Percentiles rank a stretch among this genome's conserved stretches.
Evolutionary conservation across 1,284 basidiomycete genomes (phyloP).

Genomic region (Coniophora puteana): DNA sequence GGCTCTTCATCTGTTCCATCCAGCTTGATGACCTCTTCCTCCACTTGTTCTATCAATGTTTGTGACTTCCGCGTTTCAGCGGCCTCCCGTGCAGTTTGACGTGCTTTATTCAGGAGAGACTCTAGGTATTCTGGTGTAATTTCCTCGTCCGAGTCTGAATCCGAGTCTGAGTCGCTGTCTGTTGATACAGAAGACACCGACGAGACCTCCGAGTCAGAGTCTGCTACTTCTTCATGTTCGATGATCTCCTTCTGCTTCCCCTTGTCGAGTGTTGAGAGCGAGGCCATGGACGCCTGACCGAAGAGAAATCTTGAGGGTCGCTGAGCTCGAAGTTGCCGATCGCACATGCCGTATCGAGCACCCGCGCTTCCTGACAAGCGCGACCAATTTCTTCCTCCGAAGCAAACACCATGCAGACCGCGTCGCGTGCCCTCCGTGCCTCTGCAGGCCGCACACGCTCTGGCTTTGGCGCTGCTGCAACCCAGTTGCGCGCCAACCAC

Average conservation of each 20-base stretch:
- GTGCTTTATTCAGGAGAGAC: conserved; percentile 58
- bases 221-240: conserved; percentile 20
- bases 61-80: conserved; percentile 19
- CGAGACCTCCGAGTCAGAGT: conserved; percentile 27
- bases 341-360: too few relatives aligned
- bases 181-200: conserved; percentile 12
- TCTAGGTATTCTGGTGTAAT: conserved; percentile 60
- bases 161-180: conserved; percentile 30
- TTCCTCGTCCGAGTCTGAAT: conserved; percentile 39
- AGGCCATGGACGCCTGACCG: conserved; percentile 24
- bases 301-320: too few relatives aligned
- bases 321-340: too few relatives aligned
- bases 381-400: too few relatives aligned
- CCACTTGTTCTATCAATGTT: conserved; percentile 21
- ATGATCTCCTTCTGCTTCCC: conserved; percentile 42
- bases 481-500: too few relatives aligned
- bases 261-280: conserved; percentile 29
- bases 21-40: conserved; percentile 47
- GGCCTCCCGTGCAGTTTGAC: conserved; percentile 41
- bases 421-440: too few relatives aligned
- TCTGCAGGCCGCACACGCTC: too few relatives aligned
- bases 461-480: too few relatives aligned
- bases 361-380: too few relatives aligned
- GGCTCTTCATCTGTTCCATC: conserved; percentile 30
- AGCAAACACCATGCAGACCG: too few relatives aligned